phyloP scores from a whole-genome alignment of 805 yeast species.

The Pachysolen tannophilus region DNA sequence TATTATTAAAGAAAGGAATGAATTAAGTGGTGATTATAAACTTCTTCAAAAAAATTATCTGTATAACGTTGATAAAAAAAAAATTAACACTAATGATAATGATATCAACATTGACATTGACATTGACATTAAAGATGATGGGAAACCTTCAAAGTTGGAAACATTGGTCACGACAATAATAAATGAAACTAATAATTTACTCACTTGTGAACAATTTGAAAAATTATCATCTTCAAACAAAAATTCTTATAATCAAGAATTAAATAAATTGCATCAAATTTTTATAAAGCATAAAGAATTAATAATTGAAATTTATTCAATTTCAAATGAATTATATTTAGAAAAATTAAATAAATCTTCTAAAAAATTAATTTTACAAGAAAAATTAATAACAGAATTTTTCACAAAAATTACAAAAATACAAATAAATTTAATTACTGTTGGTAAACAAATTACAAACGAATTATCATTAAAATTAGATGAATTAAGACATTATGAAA shows the following conservation, averaged over 20 bases:
- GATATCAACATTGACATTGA: too few relatives aligned
- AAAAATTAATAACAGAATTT: slow-evolving; percentile 23
- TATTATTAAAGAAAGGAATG: slow-evolving; percentile 24
- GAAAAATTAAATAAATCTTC: slow-evolving; percentile 30
- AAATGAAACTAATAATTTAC: slow-evolving; percentile 16
- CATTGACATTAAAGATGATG: not conserved
- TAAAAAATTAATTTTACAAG: slow-evolving; percentile 21
- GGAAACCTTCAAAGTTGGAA: slow-evolving; percentile 14
- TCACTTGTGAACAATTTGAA: slow-evolving; percentile 15
- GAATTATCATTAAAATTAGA: slow-evolving; percentile 24
- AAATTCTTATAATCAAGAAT: slow-evolving; percentile 4
- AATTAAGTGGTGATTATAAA: slow-evolving; percentile 34
- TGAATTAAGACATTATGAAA: slow-evolving; percentile 22
- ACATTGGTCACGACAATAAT: slow-evolving; percentile 15
- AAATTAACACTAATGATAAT: too few relatives aligned
- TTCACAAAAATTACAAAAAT: slow-evolving; percentile 27
- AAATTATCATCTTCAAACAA: slow-evolving; percentile 8
- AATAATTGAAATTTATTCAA: slow-evolving; percentile 23
- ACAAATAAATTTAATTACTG: slow-evolving; percentile 28
- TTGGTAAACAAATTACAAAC: slow-evolving; percentile 21
- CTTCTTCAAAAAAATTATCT: slow-evolving; percentile 26
- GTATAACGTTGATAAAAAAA: too few relatives aligned
- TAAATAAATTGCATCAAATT: not conserved
- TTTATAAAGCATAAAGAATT: slow-evolving; percentile 15
- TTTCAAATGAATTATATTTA: slow-evolving; percentile 27